Base-by-base conservation (phyloP, 768 basidiomycete genomes). In the Xerocomellus amylosporus region DNA sequence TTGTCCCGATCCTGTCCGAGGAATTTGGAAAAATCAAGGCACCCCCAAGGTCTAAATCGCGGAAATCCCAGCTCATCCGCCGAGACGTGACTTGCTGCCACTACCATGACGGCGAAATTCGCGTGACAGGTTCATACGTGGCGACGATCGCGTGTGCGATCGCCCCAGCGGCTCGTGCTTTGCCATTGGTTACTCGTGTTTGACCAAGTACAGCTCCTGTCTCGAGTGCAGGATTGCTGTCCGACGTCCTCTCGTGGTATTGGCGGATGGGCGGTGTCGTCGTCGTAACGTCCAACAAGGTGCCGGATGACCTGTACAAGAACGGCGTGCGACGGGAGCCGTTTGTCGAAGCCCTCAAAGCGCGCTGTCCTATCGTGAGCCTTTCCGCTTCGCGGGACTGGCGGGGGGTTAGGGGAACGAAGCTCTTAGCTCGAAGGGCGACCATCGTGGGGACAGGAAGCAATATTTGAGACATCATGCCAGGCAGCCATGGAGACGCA, bases 121-220 rank as follows among this genome's bases (percentile, higher is more conserved):
- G 58, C 49, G 54, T 46, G 43, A 49, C 31, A 45, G 61, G 57
- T 46, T 51, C 51, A n/a, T 50, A 6, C 2, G 24, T 13, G 4
- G 13, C 22, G 51, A 46, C 36, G 53, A 26, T 80, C 38, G 74
- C 78, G 8, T 78, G 75, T 37, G 64, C 67, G 28, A 75, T 81
- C n/a, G 77, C 24, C 79, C 1, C 70, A 71, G 48, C 71, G 75
- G 15, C 72, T 79, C 44, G 56, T 81, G 45, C 71, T 77, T n/a
- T 62, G 61, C 7, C 77, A 79, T 36, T 80, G 79, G 76, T 68
- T 80, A 7, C 72, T 81, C 28, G 77, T 79, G 20, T 83, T 85
- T 64, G 82, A 85, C 58, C n/a, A n/a, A n/a, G n/a, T n/a, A 36
- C 84, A 84, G 63, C 74, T 84, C 6, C 76, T 84, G 7, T 83